Evolutionary conservation across 176 grass and related monocot genomes (phyloP), one percentile per base, ranked within the genome.

Genomic region (Alopecurus myosuroides): DNA sequence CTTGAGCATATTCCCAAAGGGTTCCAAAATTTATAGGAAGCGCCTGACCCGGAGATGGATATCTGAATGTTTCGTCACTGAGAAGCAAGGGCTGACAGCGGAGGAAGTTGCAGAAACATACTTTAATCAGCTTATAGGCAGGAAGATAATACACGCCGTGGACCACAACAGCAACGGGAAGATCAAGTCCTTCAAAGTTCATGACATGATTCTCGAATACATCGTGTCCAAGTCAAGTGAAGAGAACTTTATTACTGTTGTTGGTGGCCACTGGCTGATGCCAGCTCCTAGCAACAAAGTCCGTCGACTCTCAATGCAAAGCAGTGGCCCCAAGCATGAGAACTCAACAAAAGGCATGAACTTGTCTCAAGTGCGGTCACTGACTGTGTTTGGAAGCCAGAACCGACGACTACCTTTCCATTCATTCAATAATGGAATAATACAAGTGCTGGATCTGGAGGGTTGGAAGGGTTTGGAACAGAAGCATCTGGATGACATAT

Each of bases 161-260:
- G 48, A 85, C 0, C 45, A 77, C 2, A 77, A 48, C 18, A 85
- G 10, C 25, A 63, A 64, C 1, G 77, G 77, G 0, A 63, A 86
- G 11, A 20, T 86, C n/a, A 86, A 86, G 25, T 74, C 15, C 33
- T 86, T 31, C 42, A 73, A 40, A 70, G 36, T 70, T 1, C 67
- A 70, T 22, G 67, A 70, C 39, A 70, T 70, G 67, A 40, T 70
- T 25, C 67, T 70, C 2, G 67, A 41, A 70, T 86, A 86, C 3
- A 86, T 86, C n/a, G 17, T 86, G 3, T 50, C 11, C 8, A 70
- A 70, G 36, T 70, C 67, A 14, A 86, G 77, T 3, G 68, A 74
- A n/a, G 85, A 86, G 41, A 80, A 80, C 39, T 86, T 86, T 5
- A 86, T 80, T 12, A 86, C 85, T 11, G 67, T 86, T 1, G 14